Base-by-base conservation (phyloP, 768 basidiomycete species). In the Lentinula sp. region DNA sequence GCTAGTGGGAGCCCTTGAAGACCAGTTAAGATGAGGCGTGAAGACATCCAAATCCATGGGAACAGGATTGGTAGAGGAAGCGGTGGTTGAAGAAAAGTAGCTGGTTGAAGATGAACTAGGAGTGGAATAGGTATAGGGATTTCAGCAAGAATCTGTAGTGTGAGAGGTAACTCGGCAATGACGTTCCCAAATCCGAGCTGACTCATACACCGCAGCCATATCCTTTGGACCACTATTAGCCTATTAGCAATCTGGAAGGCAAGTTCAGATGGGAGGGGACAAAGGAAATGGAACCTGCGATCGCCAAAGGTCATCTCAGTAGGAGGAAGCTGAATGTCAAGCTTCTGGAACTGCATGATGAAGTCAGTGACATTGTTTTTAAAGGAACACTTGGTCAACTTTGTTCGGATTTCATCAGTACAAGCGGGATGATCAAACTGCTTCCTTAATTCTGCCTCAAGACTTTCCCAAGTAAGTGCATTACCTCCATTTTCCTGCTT, bases 131-230 rank as follows among this genome's bases (percentile, higher is more conserved):
- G 23, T 23, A 23, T 23, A 23, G 23, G 23, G 23, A 23, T 23
- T 23, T 23, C 23, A 13, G 4, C 46, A 13, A 53, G 28, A 49
- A 60, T 51, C 35, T 23, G 23, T 23, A 23, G 23, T 23, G 23
- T 2, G 23, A 23, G 57, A 59, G 21, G 28, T 32, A 46, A 23
- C 23, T 23, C 51, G 46, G n/a, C 53, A 39, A 21, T 48, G 56
- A 9, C 53, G 39, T 32, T 65, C 64, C 31, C 43, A 65, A n/a
- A 37, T 13, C 10, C 61, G 51, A 31, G 64, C 63, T 21, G 64
- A 39, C 13, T 64, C 61, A 56, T 64, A 64, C 5, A 62, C 61
- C 2, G 43, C 59, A n/a, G 51, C 53, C 64, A 65, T 65, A 8
- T 52, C 37, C 5, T 16, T 7, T 3, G 57, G 57, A 5, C 3